phyloP scores from a whole-genome alignment of 768 basidiomycete species.

The Leccinellum albellum region DNA sequence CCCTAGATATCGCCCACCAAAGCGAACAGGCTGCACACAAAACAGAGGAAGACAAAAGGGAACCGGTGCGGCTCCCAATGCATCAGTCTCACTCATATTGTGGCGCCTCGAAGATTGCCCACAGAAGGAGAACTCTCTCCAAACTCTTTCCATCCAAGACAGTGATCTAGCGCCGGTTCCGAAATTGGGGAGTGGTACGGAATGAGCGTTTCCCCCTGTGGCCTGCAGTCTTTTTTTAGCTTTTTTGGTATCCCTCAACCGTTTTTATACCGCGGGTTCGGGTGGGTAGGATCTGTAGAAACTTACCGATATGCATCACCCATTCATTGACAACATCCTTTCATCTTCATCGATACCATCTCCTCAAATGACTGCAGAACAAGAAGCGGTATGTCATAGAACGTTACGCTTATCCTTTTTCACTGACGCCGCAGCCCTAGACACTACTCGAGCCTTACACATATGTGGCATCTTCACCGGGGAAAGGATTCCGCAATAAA shows the following conservation, averaged over 20 bases:
- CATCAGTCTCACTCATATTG: constrained; percentile 7
- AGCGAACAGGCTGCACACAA: neutral
- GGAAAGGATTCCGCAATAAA: constrained; percentile 86
- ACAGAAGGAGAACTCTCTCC: neutral
- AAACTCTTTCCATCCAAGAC: constrained; percentile 2
- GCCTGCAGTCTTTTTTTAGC: constrained; percentile 6
- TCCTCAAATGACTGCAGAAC: constrained; percentile 11
- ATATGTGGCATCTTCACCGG: constrained; percentile 78
- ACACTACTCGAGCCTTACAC: constrained; percentile 82
- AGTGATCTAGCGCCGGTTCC: neutral
- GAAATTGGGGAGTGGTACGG: constrained; percentile 2
- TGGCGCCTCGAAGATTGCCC: constrained; percentile 6
- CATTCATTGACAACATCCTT: constrained; percentile 40
- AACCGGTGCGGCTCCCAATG: neutral
- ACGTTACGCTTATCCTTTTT: neutral
- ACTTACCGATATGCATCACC: constrained; percentile 17
- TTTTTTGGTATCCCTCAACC: constrained; percentile 1
- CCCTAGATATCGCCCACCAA: neutral
- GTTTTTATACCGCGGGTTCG: constrained; percentile 9
- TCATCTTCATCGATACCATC: constrained; percentile 29
- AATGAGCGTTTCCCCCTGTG: neutral
- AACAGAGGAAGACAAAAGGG: neutral
- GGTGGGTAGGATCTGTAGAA: neutral
- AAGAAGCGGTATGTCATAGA: constrained; percentile 23
- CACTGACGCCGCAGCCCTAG: constrained; percentile 19